These are phyloP conservation scores for Fusarium humuli DNA, from an alignment of 2,329 filamentous ascomycete species.

Conservation along the genomic window DNA sequence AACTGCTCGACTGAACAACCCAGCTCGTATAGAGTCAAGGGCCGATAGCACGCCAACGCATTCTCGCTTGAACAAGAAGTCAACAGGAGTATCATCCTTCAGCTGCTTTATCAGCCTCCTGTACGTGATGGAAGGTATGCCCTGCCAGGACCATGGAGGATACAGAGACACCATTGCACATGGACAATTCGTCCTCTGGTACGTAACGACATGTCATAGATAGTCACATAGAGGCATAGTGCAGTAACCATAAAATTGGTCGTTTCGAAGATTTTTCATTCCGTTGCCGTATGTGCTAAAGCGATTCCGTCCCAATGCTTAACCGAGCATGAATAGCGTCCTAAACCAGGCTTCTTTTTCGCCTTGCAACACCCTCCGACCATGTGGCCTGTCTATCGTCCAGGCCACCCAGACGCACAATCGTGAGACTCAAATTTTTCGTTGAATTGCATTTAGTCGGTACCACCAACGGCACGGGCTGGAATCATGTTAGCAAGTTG, in stretches of 20 bases:
- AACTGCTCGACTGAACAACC: not conserved
- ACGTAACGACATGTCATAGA: not conserved
- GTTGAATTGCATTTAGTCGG: slow-evolving; percentile 54
- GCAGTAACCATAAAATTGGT: slow-evolving; percentile 32
- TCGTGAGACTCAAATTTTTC: slow-evolving; percentile 52
- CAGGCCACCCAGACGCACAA: slow-evolving; percentile 55
- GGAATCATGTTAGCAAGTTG: slow-evolving; percentile 48
- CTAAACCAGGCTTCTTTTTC: slow-evolving; percentile 51
- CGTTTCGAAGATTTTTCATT: slow-evolving; percentile 54
- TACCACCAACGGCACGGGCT: slow-evolving; percentile 71
- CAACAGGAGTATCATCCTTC: not conserved
- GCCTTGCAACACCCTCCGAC: slow-evolving; percentile 52
- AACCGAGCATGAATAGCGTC: slow-evolving; percentile 56
- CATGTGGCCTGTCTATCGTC: slow-evolving; percentile 52
- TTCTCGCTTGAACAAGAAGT: not conserved
- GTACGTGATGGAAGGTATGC: not conserved
- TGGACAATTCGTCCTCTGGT: not conserved
- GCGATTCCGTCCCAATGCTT: slow-evolving; percentile 55
- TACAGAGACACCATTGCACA: not conserved
- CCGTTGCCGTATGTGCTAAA: slow-evolving; percentile 54
- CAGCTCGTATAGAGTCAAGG: not conserved
- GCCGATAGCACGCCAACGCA: not conserved
- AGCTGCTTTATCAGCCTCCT: not conserved
- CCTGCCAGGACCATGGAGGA: not conserved
- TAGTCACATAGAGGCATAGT: slow-evolving; percentile 1